Base-by-base conservation (phyloP, 2,329 filamentous ascomycete genomes). In the Cercospora janseana region DNA sequence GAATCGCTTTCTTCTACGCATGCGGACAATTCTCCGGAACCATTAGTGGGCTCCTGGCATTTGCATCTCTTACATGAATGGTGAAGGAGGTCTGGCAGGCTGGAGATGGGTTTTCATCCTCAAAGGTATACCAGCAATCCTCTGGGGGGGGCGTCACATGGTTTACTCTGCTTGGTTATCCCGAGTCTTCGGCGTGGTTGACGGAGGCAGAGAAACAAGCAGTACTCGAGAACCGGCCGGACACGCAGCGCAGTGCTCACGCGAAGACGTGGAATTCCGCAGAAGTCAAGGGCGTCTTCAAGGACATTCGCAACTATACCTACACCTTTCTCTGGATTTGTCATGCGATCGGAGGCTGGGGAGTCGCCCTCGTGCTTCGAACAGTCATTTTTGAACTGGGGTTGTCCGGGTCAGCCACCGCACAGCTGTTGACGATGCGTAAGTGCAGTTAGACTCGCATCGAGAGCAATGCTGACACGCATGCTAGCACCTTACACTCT, bases 151-250 rank as follows among this genome's bases (percentile, higher is more conserved):
- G 74, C 61, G 56, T 58, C 28, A 56, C 57, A 13, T 55, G 45
- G 44, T 55, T 61, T 65, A 68, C 71, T 34, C 79, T 85, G 60
- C 69, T 79, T 46, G 81, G 85, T 62, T 85, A 81, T 55, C 81
- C 82, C 2, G 69, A 67, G 3, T 73, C 67, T 1, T 80, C 82
- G 1, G 67, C 63, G 0, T 86, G 86, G 60, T 72, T 87, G 2
- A 76, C 70, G 0, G 60, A 71, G 2, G 69, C 76, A 4, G 58
- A 64, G 28, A 13, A 15, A n/a, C 21, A 41, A 8, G 35, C 52
- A 1, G 50, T 63, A 6, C 18, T 60, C 5, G 44, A 31, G 18
- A 55, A 56, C 15, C 35, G 59, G 5, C 60, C 59, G 15, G 49
- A 42, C 12, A 59, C 56, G 1, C 60, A 63, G 40, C 57, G 59